phyloP scores from a whole-genome alignment of 257 asterid genomes.

The Solanum pimpinellifolium region DNA sequence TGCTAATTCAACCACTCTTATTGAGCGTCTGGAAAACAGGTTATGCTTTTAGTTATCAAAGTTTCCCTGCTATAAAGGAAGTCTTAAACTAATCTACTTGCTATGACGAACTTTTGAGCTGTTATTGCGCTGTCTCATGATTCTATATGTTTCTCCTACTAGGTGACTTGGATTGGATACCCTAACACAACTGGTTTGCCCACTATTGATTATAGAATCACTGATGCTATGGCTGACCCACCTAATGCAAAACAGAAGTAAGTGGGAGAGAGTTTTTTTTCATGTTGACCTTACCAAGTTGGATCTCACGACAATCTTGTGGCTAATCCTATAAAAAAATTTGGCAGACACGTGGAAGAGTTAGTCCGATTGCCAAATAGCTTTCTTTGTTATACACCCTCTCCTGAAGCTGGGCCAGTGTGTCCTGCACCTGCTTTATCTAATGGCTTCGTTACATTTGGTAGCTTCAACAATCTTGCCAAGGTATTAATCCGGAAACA shows the following conservation, averaged over 20 bases:
- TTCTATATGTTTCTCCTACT: slow-evolving; percentile 6
- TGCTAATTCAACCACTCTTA: not conserved
- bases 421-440: slow-evolving; percentile 76
- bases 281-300: not conserved
- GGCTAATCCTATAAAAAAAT: slow-evolving; percentile 1
- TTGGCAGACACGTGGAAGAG: slow-evolving; percentile 92
- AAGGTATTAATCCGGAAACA: slow-evolving; percentile 42
- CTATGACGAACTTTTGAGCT: not conserved
- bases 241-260: slow-evolving; percentile 77
- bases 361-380: slow-evolving; percentile 77
- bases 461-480: slow-evolving; percentile 98
- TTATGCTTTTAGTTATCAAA: not conserved
- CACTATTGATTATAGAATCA: slow-evolving; percentile 86
- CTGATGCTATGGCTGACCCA: slow-evolving; percentile 84
- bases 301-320: not conserved
- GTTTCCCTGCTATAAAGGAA: not conserved
- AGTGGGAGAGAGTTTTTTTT: not conserved
- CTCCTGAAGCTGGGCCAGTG: slow-evolving; percentile 96
- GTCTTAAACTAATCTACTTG: not conserved
- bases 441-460: slow-evolving; percentile 92
- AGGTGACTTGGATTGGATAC: slow-evolving; percentile 99
- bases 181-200: slow-evolving; percentile 99
- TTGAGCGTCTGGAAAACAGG: not conserved
- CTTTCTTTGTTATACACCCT: slow-evolving; percentile 93
- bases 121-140: not conserved